These are phyloP conservation scores for Ustilago esculenta DNA, from an alignment of 1,284 basidiomycete genomes.

Conservation along the genomic window DNA sequence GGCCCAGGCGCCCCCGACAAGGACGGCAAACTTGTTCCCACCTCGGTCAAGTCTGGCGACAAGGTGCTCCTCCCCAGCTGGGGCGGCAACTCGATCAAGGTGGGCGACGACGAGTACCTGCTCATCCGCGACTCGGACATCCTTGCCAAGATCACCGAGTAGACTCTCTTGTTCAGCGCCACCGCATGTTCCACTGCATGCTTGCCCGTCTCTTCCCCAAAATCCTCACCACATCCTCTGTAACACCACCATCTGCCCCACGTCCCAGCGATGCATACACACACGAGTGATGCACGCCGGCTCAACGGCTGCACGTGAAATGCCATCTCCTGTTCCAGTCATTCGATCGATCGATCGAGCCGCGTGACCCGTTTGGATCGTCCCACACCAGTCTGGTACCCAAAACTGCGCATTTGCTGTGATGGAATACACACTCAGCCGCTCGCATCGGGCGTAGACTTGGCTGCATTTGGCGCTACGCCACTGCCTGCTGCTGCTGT, in stretches of 20 bases:
- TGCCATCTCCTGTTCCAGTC: too few species aligned
- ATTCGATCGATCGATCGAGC: too few species aligned
- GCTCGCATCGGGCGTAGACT: neutral
- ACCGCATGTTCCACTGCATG: neutral
- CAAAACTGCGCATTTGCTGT: too few species aligned
- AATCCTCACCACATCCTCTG: slow-evolving; percentile 8
- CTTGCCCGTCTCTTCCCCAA: neutral
- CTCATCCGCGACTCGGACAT: slow-evolving; percentile 96
- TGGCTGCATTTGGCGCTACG: neutral
- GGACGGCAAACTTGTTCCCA: slow-evolving; percentile 81
- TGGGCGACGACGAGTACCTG: slow-evolving; percentile 96
- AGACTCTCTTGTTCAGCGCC: slow-evolving; percentile 57
- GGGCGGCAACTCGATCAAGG: slow-evolving; percentile 95
- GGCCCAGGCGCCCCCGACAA: slow-evolving; percentile 91
- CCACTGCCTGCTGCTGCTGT: neutral
- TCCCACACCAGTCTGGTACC: too few species aligned
- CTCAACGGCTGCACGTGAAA: too few species aligned
- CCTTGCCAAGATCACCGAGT: slow-evolving; percentile 95
- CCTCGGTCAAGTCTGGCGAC: slow-evolving; percentile 86
- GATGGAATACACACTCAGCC: neutral
- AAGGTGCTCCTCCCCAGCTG: slow-evolving; percentile 91
- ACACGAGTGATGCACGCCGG: too few species aligned
- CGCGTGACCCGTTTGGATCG: too few species aligned
- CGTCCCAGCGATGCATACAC: too few species aligned
- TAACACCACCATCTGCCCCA: slow-evolving; percentile 22